Base-by-base conservation (phyloP, 306 rosid genomes). In the Rosa persica region DNA sequence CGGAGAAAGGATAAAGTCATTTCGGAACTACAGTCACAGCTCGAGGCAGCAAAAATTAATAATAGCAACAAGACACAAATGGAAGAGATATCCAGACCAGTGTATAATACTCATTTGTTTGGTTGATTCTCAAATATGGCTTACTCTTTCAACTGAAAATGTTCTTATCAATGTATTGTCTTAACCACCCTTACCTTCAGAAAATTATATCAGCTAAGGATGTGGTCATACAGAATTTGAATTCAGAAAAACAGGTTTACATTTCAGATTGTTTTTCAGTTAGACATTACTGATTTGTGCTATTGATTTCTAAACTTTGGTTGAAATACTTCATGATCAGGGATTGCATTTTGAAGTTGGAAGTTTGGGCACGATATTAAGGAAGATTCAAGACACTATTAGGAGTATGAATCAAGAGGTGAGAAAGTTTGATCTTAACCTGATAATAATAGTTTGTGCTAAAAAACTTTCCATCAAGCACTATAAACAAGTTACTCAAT, bases 371-470 rank as follows among this genome's bases (percentile, higher is more conserved):
- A 81, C 60, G 30, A 64, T 87, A 78, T 78, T 92, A 36, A 87
- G 86, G 82, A 90, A 83, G 86, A 82, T 92, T 86, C 90, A 88
- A 75, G 86, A 80, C 60, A 89, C 71, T 57, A 40, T 85, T 40
- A 81, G 76, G 74, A 83, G 83, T 79, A 88, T 87, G 92, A 87
- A 85, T 78, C 87, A 83, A 85, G 96, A 83, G 93, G 92, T 90
- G 73, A 61, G 67, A 54, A 71, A 19, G 74, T 64, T 65, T 25
- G 38, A 20, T 25, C 61, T 77, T 22, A 12, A 30, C 65, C 34
- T 34, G n/a, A 71, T 52, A 22, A 9, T 70, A 40, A 57, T 38
- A 47, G n/a, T 70, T 22, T 58, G 7, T 39, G 67, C 65, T 61
- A 46, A 23, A 46, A 65, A 77, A 82, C 44, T 55, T 46, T 67